These are phyloP conservation scores for Aschersonia sp. DNA, from an alignment of 2,329 filamentous ascomycete genomes.

Conservation along the genomic window DNA sequence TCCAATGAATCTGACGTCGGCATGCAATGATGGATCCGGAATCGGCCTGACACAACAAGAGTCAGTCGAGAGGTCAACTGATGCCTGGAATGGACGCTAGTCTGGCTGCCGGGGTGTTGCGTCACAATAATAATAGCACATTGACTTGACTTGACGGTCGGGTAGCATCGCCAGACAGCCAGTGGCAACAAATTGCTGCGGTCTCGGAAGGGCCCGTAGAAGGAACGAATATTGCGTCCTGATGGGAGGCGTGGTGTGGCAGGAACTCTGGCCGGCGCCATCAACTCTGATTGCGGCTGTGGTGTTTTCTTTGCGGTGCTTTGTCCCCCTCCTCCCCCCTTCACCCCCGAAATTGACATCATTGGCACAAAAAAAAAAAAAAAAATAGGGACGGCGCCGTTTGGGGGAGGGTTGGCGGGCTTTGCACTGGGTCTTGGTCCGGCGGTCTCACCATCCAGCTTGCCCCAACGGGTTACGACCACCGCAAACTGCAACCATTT, in stretches of 20 bases:
- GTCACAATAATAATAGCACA: conserved; percentile 1
- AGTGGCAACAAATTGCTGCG: neutral
- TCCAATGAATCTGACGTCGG: neutral
- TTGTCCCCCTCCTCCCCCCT: neutral
- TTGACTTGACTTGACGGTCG: neutral
- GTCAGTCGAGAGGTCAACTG: neutral
- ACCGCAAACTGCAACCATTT: too few relatives aligned
- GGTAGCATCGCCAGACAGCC: neutral
- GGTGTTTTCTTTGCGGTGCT: neutral
- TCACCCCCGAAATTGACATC: too few relatives aligned
- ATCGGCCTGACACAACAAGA: neutral
- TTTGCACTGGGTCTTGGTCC: neutral
- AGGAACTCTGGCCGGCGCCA: too few relatives aligned
- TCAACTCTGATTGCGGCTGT: too few relatives aligned
- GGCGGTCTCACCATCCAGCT: neutral
- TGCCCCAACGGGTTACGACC: neutral
- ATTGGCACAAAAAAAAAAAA: too few relatives aligned
- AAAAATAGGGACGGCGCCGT: too few relatives aligned
- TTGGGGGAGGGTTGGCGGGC: too few relatives aligned
- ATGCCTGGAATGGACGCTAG: conserved; percentile 2
- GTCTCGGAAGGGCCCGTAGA: neutral
- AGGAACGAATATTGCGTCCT: neutral
- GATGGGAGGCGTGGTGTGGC: too few relatives aligned
- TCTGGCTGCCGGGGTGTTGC: neutral
- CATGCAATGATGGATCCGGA: neutral